Conservation (phyloP, 2,329 filamentous ascomycete genomes). For the Trichoderma koningii region DNA sequence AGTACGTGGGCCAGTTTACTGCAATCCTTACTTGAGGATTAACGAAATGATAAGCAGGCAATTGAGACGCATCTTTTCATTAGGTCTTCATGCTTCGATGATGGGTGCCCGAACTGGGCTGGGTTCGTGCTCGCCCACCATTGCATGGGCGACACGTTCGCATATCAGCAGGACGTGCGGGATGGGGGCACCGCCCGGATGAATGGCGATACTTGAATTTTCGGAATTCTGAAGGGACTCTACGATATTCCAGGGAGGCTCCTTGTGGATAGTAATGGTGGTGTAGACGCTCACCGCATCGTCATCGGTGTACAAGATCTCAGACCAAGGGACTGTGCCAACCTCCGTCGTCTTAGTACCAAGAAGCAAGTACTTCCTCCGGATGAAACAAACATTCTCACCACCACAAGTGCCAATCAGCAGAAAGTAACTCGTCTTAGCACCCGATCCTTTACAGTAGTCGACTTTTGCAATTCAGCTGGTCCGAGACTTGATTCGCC, state of each 20-base stretch:
- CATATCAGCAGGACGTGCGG: not conserved
- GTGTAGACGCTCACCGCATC: too few species aligned
- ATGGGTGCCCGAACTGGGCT: not conserved
- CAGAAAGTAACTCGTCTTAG: not conserved
- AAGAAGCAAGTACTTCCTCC: too few species aligned
- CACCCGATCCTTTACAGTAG: not conserved
- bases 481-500: conserved; percentile 12
- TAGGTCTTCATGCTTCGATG: not conserved
- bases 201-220: not conserved
- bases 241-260: too few species aligned
- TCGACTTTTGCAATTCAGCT: conserved; percentile 3
- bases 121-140: not conserved
- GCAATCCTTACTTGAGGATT: not conserved
- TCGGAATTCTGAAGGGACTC: not conserved
- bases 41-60: not conserved
- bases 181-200: not conserved
- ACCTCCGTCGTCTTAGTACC: too few species aligned
- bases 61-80: not conserved
- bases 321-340: too few species aligned
- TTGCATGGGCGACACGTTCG: conserved; percentile 5
- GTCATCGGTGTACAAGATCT: too few species aligned
- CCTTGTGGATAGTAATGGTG: too few species aligned
- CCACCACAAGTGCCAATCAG: not conserved
- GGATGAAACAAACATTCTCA: too few species aligned
- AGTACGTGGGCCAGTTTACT: not conserved